A percentile compares a stretch with the other conserved stretches of the same genome.
These are phyloP conservation scores for Orobanche coerulescens DNA, from an alignment of 257 asterid genomes.

Conservation along the genomic window DNA sequence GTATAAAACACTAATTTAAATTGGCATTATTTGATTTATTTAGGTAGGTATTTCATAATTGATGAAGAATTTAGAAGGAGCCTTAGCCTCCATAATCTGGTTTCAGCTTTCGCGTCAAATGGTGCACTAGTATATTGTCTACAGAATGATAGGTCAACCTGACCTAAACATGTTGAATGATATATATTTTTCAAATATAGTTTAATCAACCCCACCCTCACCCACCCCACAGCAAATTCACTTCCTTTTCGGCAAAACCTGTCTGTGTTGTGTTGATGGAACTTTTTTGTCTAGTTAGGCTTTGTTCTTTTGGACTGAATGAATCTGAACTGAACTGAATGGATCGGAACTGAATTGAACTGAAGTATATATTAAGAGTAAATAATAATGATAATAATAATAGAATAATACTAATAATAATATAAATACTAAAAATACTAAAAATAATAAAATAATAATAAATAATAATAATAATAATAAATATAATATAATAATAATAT, in stretches of 20 bases:
- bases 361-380: too few relatives aligned
- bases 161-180: neutral
- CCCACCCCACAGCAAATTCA: neutral
- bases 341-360: too few relatives aligned
- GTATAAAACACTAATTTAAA: neutral
- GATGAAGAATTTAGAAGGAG: neutral
- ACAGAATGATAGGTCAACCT: neutral
- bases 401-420: too few relatives aligned
- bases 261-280: neutral
- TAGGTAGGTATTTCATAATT: neutral
- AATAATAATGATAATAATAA: too few relatives aligned
- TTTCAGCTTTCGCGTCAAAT: neutral
- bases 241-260: neutral
- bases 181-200: neutral
- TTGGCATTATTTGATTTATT: neutral
- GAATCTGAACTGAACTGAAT: too few relatives aligned
- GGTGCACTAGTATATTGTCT: neutral
- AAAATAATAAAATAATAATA: too few relatives aligned
- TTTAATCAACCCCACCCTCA: neutral
- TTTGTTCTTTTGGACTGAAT: too few relatives aligned
- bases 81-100: neutral
- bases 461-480: too few relatives aligned
- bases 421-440: too few relatives aligned
- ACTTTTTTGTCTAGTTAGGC: neutral
- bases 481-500: too few relatives aligned